Percentiles rank a stretch among this genome's conserved stretches.
phyloP scores from a whole-genome alignment of 148 eudicot species.

The Amaranthus hypochondriacus region DNA sequence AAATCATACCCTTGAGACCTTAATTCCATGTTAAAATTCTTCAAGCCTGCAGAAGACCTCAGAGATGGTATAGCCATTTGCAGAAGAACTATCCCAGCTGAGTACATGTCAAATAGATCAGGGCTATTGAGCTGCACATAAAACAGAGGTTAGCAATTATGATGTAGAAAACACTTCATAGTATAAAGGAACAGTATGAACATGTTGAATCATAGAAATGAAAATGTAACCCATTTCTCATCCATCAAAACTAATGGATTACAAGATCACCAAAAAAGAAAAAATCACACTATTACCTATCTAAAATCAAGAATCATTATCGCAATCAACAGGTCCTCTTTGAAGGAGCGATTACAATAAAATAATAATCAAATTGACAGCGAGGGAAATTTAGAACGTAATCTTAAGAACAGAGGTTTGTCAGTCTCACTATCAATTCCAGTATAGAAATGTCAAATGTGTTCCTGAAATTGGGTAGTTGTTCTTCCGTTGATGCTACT shows the following conservation, averaged over 20 bases:
- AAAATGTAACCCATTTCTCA: background rate
- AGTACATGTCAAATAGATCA: conserved; percentile 90
- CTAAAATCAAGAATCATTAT: background rate
- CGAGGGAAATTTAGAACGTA: no score
- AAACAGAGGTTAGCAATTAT: background rate
- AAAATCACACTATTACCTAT: background rate
- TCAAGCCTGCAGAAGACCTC: conserved; percentile 74
- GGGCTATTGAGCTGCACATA: conserved; percentile 83
- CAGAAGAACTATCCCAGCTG: conserved; percentile 88
- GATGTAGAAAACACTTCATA: background rate
- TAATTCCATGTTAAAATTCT: conserved; percentile 73
- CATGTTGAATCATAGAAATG: background rate
- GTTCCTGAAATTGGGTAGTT: no score
- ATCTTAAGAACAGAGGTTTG: background rate
- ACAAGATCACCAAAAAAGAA: background rate
- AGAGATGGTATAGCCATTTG: conserved; percentile 89
- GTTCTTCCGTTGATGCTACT: no score
- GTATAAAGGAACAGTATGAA: no score
- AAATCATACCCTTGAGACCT: conserved; percentile 66
- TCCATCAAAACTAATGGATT: background rate
- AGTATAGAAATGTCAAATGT: no score
- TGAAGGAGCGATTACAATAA: no score
- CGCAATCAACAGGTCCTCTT: background rate
- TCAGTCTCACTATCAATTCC: background rate
- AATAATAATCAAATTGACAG: no score